Evolutionary conservation across 345 rosid genomes (phyloP).

Genomic region (Dipteronia dyeriana): DNA sequence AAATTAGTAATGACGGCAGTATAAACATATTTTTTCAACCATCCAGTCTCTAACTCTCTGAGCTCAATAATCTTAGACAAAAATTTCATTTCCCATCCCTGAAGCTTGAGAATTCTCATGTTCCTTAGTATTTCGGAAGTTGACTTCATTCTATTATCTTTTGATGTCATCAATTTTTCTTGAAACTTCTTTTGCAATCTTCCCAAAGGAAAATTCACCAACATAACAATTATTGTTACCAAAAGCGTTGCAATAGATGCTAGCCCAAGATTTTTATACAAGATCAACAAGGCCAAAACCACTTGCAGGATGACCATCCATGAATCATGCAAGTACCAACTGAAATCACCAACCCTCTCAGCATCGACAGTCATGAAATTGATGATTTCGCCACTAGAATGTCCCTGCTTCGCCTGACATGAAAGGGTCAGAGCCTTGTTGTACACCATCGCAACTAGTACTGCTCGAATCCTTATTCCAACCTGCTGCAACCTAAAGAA

Average conservation of each 20-base stretch:
- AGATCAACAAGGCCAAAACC: slow-evolving; percentile 47
- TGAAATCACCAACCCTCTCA: slow-evolving; percentile 47
- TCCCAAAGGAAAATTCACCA: slow-evolving; percentile 57
- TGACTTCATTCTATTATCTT: slow-evolving; percentile 59
- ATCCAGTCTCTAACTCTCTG: slow-evolving; percentile 46
- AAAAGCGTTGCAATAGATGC: slow-evolving; percentile 52
- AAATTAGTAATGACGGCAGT: slow-evolving; percentile 28
- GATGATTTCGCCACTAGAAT: slow-evolving; percentile 66
- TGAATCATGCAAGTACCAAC: slow-evolving; percentile 54
- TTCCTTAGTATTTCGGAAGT: slow-evolving; percentile 66
- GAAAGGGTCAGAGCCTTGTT: slow-evolving; percentile 61
- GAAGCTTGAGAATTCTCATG: slow-evolving; percentile 81
- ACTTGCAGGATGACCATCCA: slow-evolving; percentile 60
- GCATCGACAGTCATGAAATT: slow-evolving; percentile 68
- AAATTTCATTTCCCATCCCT: slow-evolving; percentile 80
- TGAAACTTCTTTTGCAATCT: slow-evolving; percentile 52
- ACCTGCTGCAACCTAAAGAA: slow-evolving; percentile 38
- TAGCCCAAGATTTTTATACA: slow-evolving; percentile 55
- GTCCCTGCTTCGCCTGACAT: slow-evolving; percentile 42
- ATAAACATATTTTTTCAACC: slow-evolving; percentile 49
- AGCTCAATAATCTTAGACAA: slow-evolving; percentile 35
- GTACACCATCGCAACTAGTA: slow-evolving; percentile 47
- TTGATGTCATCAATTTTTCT: slow-evolving; percentile 50
- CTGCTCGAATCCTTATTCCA: slow-evolving; percentile 52
- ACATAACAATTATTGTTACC: slow-evolving; percentile 44